A percentile compares a stretch with the other conserved stretches of the same genome.
Evolutionary conservation across 805 yeast genomes (phyloP).

Genomic region (Myxozyma lipomycoides): DNA sequence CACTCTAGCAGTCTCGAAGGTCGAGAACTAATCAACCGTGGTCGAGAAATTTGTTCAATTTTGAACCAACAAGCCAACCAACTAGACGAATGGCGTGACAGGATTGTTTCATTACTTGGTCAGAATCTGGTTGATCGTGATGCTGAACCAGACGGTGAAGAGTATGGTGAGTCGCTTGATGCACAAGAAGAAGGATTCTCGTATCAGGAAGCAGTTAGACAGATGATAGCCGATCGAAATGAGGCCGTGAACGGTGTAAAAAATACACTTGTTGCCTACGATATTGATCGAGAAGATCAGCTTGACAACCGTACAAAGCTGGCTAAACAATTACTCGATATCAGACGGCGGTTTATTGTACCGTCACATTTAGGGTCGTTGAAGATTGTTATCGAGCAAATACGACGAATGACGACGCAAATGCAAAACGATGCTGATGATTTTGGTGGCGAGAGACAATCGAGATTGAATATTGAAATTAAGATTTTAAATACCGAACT

Average conservation of each 20-base stretch:
- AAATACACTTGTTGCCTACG: constrained; percentile 25
- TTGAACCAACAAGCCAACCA: constrained; percentile 51
- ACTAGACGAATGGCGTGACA: constrained; percentile 51
- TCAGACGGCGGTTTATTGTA: constrained; percentile 27
- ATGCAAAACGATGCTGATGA: constrained; percentile 19
- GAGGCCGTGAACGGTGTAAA: constrained; percentile 41
- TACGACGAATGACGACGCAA: constrained; percentile 17
- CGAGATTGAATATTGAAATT: constrained; percentile 14
- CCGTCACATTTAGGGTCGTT: constrained; percentile 19
- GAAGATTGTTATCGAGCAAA: constrained; percentile 16
- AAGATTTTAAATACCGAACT: constrained; percentile 10
- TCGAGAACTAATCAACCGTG: constrained; percentile 14
- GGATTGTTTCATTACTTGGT: constrained; percentile 44
- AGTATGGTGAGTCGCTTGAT: constrained; percentile 68
- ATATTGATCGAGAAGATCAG: constrained; percentile 20
- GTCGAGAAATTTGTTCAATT: constrained; percentile 12
- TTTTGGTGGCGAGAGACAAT: constrained; percentile 10
- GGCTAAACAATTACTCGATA: constrained; percentile 26
- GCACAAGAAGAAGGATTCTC: constrained; percentile 63
- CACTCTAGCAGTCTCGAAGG: constrained; percentile 27
- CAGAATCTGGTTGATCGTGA: constrained; percentile 52
- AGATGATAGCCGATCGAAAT: constrained; percentile 41
- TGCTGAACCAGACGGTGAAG: constrained; percentile 62
- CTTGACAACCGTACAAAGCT: constrained; percentile 29
- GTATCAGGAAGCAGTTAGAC: constrained; percentile 37